Base-by-base conservation (phyloP, 768 basidiomycete species). In the Sistotremastrum suecicum region DNA sequence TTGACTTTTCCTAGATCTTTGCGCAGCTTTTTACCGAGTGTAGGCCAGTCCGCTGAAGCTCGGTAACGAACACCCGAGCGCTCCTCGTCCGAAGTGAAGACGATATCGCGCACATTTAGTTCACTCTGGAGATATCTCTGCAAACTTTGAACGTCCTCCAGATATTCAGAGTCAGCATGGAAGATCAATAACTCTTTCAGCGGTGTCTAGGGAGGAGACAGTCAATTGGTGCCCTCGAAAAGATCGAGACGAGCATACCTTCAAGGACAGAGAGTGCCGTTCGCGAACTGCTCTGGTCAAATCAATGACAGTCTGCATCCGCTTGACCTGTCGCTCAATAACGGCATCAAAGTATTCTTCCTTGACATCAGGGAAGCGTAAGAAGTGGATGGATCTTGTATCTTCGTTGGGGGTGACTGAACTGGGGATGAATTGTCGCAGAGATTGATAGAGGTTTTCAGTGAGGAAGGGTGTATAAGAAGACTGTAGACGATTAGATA, bases 381-480 rank as follows among this genome's bases (percentile, higher is more conserved):
- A 61, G 74, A 98, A 99, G 66, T 99, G 95, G 51, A 99, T 67
- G 3, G 95, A 98, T 48, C 95, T 83, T 5, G 81, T 73, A 55
- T 98, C 95, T 45, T 64, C 58, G 2, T 74, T 76, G 11, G 72
- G 72, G 30, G 67, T 60, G 12, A 78, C 72, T 52, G 86, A 75
- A 49, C 78, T 77, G 0, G 90, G 88, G 51, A 94, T 84, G 67
- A 77, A 94, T n/a, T 67, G 67, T 40, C 80, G 77, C 37, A 98
- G 71, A 34, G 86, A 78, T 60, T 98, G 95, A 62, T 97, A 98
- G 49, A 98, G 69, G 63, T 82, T 95, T 64, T 99, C 95, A 5
- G 91, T 92, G 60, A 98, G 69, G 76, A 97, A 98, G 0, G 95
- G 95, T 6, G 92, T 97, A 64, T 95, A 99, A 5, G 95, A 92